Conservation (phyloP, 2,329 filamentous ascomycete genomes). For the Aspergillus sp. region DNA sequence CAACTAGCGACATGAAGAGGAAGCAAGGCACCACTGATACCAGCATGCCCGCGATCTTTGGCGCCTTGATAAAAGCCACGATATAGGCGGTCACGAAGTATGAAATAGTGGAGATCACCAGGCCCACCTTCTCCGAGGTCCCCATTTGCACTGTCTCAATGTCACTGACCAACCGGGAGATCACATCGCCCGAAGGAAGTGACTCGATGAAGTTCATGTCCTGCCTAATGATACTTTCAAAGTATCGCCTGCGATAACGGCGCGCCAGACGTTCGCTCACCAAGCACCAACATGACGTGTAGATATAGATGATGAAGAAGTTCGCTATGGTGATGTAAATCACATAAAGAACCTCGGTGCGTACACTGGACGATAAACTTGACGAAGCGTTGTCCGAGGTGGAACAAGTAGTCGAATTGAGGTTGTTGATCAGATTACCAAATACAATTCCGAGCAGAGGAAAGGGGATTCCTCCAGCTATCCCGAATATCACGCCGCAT, state of each 20-base stretch:
- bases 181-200: conserved; percentile 63
- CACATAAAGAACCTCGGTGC: conserved; percentile 59
- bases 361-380: conserved; percentile 22
- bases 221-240: conserved; percentile 60
- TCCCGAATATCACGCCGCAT: conserved; percentile 33
- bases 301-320: conserved; percentile 65
- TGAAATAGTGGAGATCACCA: conserved; percentile 61
- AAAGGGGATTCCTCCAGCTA: conserved; percentile 42
- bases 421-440: conserved; percentile 43
- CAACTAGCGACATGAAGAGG: conserved; percentile 58
- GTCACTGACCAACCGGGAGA: conserved; percentile 64
- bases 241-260: conserved; percentile 62
- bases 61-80: conserved; percentile 64
- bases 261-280: conserved; percentile 65
- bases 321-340: conserved; percentile 66
- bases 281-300: conserved; percentile 65
- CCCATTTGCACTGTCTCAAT: conserved; percentile 67
- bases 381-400: conserved; percentile 11
- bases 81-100: conserved; percentile 69
- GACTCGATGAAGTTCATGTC: conserved; percentile 67
- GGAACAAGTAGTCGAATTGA: conserved; percentile 37
- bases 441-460: conserved; percentile 44
- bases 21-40: conserved; percentile 65
- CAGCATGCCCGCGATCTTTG: conserved; percentile 59
- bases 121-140: conserved; percentile 70